phyloP scores from a whole-genome alignment of 73 alveolate genomes.

The Uronychia binucleata region DNA sequence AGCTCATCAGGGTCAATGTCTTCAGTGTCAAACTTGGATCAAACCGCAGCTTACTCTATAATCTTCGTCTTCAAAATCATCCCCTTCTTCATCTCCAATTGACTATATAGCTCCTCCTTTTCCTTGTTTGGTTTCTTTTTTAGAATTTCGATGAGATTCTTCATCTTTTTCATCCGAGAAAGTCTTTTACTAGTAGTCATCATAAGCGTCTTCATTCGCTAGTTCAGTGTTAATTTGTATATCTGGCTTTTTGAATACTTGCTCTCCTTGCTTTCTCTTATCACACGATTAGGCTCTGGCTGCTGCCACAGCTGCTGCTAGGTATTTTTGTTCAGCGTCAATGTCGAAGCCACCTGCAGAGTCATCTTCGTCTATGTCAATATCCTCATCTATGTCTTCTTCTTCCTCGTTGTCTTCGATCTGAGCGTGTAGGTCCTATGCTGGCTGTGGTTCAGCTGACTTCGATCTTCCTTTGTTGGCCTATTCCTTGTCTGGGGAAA shows the following conservation, averaged over 20 bases:
- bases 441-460: not conserved
- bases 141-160: not conserved
- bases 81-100: no score
- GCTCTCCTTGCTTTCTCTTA: conserved; percentile 4
- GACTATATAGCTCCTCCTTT: not conserved
- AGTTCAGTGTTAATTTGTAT: conserved; percentile 56
- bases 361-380: not conserved
- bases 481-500: not conserved
- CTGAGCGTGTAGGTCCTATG: not conserved
- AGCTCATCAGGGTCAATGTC: no score
- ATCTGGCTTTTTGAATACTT: not conserved
- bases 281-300: not conserved
- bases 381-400: conserved; percentile 3
- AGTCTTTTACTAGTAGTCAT: conserved; percentile 7
- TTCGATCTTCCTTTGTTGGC: not conserved
- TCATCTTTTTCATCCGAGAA: not conserved
- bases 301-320: conserved; percentile 1
- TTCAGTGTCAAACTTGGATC: no score
- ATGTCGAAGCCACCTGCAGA: not conserved
- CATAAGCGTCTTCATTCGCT: conserved; percentile 39
- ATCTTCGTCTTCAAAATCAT: not conserved
- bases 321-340: not conserved
- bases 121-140: not conserved
- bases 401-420: not conserved
- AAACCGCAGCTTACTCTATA: no score